Base-by-base conservation (phyloP, 2,329 filamentous ascomycete species). In the Lasiodiplodia citricola region DNA sequence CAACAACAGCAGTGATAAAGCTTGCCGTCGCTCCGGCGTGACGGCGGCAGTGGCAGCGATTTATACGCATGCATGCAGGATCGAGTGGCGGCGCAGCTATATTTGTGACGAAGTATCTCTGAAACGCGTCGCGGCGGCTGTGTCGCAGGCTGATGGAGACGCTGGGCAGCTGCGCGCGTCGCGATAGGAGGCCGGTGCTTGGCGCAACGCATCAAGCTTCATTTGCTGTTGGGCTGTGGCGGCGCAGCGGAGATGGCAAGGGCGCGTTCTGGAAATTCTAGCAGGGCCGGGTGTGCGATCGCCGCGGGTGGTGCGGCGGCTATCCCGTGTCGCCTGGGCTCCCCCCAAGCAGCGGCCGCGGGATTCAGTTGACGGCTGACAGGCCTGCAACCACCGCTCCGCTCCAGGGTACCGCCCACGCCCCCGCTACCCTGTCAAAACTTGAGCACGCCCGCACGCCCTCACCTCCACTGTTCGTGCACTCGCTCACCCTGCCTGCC, bases 381-480 rank as follows among this genome's bases (percentile, higher is more conserved):
- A 50, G 11, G 44, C 51, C 60, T 63, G 60, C 60, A 64, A 64
- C 60, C 58, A 63, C 58, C 44, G 58, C 58, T 62, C 57, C 57
- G 57, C 57, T 54, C 60, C 31, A 64, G 60, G 60, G 60, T 64
- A n/a, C 60, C 60, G 60, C 60, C 44, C 60, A 63, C 58, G 60
- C 60, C 60, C 28, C 60, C 23, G 60, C 60, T 47, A 52, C 60
- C 60, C 60, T 64, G 47, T 52, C 60, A 64, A 64, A 64, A 64
- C 60, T 64, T 64, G 60, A 64, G 60, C 44, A 64, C 60, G 44
- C 58, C 58, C 58, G 58, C 58, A 28, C 58, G 41, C 58, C 25
- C 60, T 37, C 60, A 25, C 44, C 60, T 64, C 60, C 60, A 64
- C 57, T 62, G 60, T 41, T 54, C 60, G 60, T 64, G 60, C 60